Evolutionary conservation across 805 yeast genomes (phyloP).

Genomic region (Candida sonorensis): DNA sequence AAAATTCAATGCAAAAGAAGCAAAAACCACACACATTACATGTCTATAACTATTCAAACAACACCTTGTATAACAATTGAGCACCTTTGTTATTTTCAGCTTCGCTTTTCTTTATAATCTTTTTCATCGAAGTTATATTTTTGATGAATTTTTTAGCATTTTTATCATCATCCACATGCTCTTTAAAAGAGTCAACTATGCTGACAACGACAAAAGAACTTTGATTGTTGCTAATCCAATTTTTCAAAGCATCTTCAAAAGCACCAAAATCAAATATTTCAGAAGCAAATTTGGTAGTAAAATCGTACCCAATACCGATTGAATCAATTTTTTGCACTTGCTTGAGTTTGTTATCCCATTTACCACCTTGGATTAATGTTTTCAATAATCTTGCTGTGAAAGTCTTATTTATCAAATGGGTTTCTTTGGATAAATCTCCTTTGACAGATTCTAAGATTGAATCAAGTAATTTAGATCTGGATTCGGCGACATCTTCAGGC

Average conservation of each 20-base stretch:
- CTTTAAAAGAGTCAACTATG: constrained; percentile 58
- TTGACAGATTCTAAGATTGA: constrained; percentile 51
- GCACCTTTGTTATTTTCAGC: constrained; percentile 57
- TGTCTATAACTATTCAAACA: background rate
- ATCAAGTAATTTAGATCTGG: constrained; percentile 42
- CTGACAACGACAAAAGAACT: constrained; percentile 82
- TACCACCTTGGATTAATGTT: constrained; percentile 77
- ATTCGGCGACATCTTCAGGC: constrained; percentile 25
- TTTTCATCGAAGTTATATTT: constrained; percentile 45
- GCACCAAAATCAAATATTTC: constrained; percentile 43
- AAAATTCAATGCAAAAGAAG: too few species aligned
- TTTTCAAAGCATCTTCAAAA: constrained; percentile 40
- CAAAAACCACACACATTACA: background rate
- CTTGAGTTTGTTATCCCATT: constrained; percentile 64
- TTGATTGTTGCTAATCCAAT: constrained; percentile 59
- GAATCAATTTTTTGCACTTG: constrained; percentile 36
- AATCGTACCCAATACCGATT: constrained; percentile 49
- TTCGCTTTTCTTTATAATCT: constrained; percentile 35
- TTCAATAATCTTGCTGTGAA: constrained; percentile 70
- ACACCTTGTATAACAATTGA: constrained; percentile 37
- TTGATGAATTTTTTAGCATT: constrained; percentile 39
- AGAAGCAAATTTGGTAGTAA: constrained; percentile 45
- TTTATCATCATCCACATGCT: constrained; percentile 32
- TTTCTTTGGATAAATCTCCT: constrained; percentile 62
- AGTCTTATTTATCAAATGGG: constrained; percentile 64